A percentile compares a stretch with the other conserved stretches of the same genome.
phyloP scores from a whole-genome alignment of 2,329 filamentous ascomycete species.

The Claviceps spartinae region DNA sequence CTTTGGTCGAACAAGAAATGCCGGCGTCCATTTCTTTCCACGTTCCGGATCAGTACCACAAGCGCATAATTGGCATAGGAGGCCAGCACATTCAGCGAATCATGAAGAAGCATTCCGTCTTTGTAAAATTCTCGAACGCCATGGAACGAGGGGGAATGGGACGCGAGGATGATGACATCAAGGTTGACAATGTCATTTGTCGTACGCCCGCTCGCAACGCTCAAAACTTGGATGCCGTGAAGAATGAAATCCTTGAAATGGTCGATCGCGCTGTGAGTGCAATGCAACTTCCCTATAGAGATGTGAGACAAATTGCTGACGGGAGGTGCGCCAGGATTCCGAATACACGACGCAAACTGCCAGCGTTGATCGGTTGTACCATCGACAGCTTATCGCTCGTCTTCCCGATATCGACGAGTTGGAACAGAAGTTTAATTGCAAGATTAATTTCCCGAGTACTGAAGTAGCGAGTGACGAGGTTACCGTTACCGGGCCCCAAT shows the following conservation, averaged over 20 bases:
- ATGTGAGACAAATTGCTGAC: not conserved
- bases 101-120: conserved; percentile 99
- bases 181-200: conserved; percentile 98
- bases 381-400: conserved; percentile 81
- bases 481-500: conserved; percentile 89
- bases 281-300: not conserved
- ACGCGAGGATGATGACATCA: conserved; percentile 94
- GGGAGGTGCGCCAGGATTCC: conserved; percentile 50
- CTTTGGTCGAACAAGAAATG: conserved; percentile 96
- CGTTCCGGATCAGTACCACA: conserved; percentile 97
- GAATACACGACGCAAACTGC: conserved; percentile 93
- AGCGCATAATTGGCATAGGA: conserved; percentile 96
- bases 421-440: conserved; percentile 99
- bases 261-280: conserved; percentile 74
- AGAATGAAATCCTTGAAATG: conserved; percentile 99
- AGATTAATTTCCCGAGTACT: conserved; percentile 94
- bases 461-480: conserved; percentile 95
- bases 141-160: conserved; percentile 87
- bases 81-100: conserved; percentile 98
- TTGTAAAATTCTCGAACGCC: conserved; percentile 98
- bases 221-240: conserved; percentile 90
- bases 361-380: conserved; percentile 86
- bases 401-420: conserved; percentile 83
- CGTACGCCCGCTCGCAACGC: conserved; percentile 94
- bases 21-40: conserved; percentile 98